Conservation (phyloP, 768 basidiomycete genomes). For the Mycena rosella region DNA sequence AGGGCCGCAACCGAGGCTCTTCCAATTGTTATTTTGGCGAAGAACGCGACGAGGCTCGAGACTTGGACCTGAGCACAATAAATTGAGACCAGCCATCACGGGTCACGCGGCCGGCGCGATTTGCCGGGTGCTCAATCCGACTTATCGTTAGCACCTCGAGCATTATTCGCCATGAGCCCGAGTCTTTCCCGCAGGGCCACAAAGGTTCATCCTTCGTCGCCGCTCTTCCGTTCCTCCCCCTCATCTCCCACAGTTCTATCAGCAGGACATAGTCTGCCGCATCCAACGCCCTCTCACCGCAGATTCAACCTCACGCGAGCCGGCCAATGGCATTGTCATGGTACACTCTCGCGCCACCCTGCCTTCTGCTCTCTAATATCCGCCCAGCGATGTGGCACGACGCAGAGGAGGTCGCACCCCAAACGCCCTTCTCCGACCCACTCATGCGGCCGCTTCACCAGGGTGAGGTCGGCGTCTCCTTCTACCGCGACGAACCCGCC, state of each 20-base stretch:
- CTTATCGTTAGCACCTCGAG: neutral
- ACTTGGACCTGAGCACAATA: too few relatives aligned
- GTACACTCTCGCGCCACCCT: conserved; percentile 52
- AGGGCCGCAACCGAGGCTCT: too few relatives aligned
- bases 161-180: conserved; percentile 14
- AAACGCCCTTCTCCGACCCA: conserved; percentile 66
- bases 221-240: neutral
- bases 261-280: conserved; percentile 74
- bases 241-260: conserved; percentile 65
- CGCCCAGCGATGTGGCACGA: conserved; percentile 92
- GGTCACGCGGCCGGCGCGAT: too few relatives aligned
- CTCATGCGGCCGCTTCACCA: conserved; percentile 79
- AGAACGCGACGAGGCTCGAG: too few relatives aligned
- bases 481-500: conserved; percentile 45
- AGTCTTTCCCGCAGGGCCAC: conserved; percentile 13
- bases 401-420: conserved; percentile 74
- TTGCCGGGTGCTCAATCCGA: too few relatives aligned
- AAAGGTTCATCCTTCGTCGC: conserved; percentile 10
- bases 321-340: conserved; percentile 70
- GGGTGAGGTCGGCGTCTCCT: conserved; percentile 89
- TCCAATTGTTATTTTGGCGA: too few relatives aligned
- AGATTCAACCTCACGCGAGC: conserved; percentile 11
- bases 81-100: too few relatives aligned
- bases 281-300: conserved; percentile 52
- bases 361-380: neutral